Percentiles rank a stretch among this genome's conserved stretches.
phyloP scores from a whole-genome alignment of 441 rosid genomes.

The Hura crepitans region DNA sequence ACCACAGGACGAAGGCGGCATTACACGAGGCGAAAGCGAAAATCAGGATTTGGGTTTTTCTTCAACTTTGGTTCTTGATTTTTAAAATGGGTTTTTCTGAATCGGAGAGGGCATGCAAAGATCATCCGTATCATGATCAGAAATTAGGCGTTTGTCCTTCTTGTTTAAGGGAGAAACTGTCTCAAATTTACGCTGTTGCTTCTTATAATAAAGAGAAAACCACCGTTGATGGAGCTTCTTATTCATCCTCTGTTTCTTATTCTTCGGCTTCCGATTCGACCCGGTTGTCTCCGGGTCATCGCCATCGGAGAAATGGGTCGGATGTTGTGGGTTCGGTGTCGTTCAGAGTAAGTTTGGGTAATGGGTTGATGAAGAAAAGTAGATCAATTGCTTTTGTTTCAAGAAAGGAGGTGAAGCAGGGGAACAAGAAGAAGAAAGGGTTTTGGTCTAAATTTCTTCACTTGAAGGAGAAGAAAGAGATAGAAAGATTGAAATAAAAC shows the following conservation, averaged over 20 bases:
- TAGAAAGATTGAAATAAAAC: constrained; percentile 13
- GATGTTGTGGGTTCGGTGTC: constrained; percentile 39
- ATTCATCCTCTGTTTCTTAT: constrained; percentile 13
- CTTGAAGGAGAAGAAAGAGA: constrained; percentile 40
- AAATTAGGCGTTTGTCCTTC: constrained; percentile 66
- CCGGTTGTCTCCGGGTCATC: constrained; percentile 26
- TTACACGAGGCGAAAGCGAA: background rate
- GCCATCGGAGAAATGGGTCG: constrained; percentile 37
- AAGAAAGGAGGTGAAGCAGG: constrained; percentile 28
- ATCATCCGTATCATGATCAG: constrained; percentile 43
- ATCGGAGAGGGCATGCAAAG: constrained; percentile 38
- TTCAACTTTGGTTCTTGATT: background rate
- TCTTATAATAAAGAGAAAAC: constrained; percentile 5
- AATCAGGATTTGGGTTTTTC: background rate
- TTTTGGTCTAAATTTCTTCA: constrained; percentile 68
- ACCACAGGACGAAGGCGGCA: background rate
- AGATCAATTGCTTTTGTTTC: constrained; percentile 57
- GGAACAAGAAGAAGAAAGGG: constrained; percentile 48
- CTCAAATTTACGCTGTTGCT: constrained; percentile 30
- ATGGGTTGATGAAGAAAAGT: constrained; percentile 70
- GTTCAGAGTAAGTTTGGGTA: constrained; percentile 34
- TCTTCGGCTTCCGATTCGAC: constrained; percentile 22
- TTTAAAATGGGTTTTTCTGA: constrained; percentile 23
- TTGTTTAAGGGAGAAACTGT: constrained; percentile 61
- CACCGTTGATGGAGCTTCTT: constrained; percentile 8